These are phyloP conservation scores for Chrysoporthe puriensis DNA, from an alignment of 2,329 filamentous ascomycete genomes.

Conservation along the genomic window DNA sequence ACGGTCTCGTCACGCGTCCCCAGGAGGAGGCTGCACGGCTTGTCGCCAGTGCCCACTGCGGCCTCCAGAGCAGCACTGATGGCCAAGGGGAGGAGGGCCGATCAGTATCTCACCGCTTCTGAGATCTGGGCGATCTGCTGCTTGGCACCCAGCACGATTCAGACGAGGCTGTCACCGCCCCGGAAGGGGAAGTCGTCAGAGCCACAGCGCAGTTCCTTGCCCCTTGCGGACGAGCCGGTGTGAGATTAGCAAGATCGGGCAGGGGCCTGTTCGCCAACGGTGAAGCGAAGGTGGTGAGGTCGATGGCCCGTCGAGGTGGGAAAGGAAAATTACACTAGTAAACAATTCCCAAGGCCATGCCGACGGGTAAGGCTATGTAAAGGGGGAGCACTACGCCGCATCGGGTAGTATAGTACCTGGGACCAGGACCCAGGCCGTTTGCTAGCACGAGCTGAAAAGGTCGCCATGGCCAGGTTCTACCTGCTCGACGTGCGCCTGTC, in stretches of 20 bases:
- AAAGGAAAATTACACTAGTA: neutral
- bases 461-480: neutral
- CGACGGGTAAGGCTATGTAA: neutral
- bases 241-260: slow-evolving; percentile 1
- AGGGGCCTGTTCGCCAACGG: neutral
- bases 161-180: slow-evolving; percentile 3
- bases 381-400: neutral
- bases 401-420: neutral
- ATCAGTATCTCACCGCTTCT: no score
- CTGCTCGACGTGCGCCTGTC: neutral
- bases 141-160: no score
- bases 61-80: no score
- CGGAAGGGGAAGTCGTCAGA: neutral
- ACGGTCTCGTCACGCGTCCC: no score
- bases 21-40: no score
- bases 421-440: neutral
- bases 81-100: no score
- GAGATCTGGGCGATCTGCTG: no score
- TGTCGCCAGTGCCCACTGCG: no score
- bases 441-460: slow-evolving; percentile 11
- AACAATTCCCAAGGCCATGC: neutral
- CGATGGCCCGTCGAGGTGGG: neutral
- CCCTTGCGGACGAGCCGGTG: slow-evolving; percentile 1
- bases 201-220: slow-evolving; percentile 7
- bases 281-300: neutral